phyloP scores from a whole-genome alignment of 1,284 basidiomycete species.

The Erythrobasidium hasegawianum region DNA sequence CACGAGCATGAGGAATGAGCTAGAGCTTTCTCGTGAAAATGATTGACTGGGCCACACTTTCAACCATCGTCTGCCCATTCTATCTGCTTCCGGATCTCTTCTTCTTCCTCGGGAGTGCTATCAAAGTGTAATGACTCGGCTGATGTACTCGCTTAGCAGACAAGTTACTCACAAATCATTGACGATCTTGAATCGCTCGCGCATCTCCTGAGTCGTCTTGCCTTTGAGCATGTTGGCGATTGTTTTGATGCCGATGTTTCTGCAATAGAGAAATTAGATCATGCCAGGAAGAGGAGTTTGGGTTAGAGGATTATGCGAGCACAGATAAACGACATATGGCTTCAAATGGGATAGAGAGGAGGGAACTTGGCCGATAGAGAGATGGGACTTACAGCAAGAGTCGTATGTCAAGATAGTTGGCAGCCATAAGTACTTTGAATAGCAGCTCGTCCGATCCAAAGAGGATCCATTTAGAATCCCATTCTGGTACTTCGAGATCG shows the following conservation, averaged over 20 bases:
- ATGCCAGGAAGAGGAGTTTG: too few relatives aligned
- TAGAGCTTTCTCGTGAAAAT: too few relatives aligned
- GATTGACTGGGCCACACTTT: too few relatives aligned
- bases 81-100: conserved; percentile 98
- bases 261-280: conserved; percentile 48
- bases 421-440: conserved; percentile 97
- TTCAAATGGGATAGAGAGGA: too few relatives aligned
- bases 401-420: conserved; percentile 99
- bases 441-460: conserved; percentile 52
- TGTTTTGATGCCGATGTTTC: conserved; percentile 97
- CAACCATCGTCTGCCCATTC: conserved; percentile 53
- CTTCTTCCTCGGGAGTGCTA: conserved; percentile 98
- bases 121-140: too few relatives aligned
- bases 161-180: conserved; percentile 42
- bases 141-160: too few relatives aligned
- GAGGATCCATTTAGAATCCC: conserved; percentile 60
- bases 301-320: too few relatives aligned
- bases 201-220: conserved; percentile 93
- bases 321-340: too few relatives aligned
- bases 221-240: conserved; percentile 99
- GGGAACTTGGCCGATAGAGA: too few relatives aligned
- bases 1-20: too few relatives aligned
- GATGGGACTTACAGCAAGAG: conserved; percentile 72
- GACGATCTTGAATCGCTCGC: conserved; percentile 77
- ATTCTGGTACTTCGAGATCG: conserved; percentile 80